Percentiles rank a stretch among this genome's conserved stretches.
These are phyloP conservation scores for Helicocarpus griseus DNA, from an alignment of 2,329 filamentous ascomycete genomes.

Conservation along the genomic window DNA sequence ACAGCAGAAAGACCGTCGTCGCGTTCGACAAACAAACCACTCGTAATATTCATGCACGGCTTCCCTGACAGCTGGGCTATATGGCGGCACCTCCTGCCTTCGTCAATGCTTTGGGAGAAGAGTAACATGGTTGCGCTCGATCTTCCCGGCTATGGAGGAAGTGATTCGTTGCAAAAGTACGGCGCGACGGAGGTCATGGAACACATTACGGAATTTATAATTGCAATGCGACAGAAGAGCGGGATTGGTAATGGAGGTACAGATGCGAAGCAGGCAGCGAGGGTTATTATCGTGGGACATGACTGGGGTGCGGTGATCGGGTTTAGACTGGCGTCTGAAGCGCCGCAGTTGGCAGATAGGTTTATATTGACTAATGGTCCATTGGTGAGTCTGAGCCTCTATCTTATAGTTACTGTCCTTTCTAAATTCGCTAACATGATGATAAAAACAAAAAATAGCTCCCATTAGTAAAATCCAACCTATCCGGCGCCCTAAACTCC, in stretches of 20 bases:
- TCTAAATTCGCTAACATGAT: not conserved
- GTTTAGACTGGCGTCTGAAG: slow-evolving; percentile 50
- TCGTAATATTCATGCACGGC: slow-evolving; percentile 49
- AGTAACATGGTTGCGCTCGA: slow-evolving; percentile 46
- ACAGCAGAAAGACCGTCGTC: slow-evolving; percentile 12
- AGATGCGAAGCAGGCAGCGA: slow-evolving; percentile 23
- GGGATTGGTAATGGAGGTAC: slow-evolving; percentile 21
- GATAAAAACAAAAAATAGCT: slow-evolving; percentile 23
- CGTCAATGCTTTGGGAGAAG: slow-evolving; percentile 26
- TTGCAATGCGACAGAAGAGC: slow-evolving; percentile 41
- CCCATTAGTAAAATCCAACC: slow-evolving; percentile 34
- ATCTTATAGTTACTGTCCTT: not conserved
- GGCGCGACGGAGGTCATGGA: slow-evolving; percentile 44
- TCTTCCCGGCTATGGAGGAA: slow-evolving; percentile 51
- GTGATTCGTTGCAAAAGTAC: slow-evolving; percentile 42
- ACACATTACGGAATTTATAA: slow-evolving; percentile 43
- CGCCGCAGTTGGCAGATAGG: slow-evolving; percentile 44
- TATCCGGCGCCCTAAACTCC: slow-evolving; percentile 30
- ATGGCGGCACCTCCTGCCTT: slow-evolving; percentile 42
- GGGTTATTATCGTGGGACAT: slow-evolving; percentile 42
- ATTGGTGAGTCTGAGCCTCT: slow-evolving; percentile 34
- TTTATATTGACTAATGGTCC: slow-evolving; percentile 46
- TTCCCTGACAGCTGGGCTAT: slow-evolving; percentile 51
- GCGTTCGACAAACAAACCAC: slow-evolving; percentile 20
- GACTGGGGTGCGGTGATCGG: slow-evolving; percentile 47